Conservation (phyloP, 2,329 filamentous ascomycete genomes). For the Thelonectria discophora region DNA sequence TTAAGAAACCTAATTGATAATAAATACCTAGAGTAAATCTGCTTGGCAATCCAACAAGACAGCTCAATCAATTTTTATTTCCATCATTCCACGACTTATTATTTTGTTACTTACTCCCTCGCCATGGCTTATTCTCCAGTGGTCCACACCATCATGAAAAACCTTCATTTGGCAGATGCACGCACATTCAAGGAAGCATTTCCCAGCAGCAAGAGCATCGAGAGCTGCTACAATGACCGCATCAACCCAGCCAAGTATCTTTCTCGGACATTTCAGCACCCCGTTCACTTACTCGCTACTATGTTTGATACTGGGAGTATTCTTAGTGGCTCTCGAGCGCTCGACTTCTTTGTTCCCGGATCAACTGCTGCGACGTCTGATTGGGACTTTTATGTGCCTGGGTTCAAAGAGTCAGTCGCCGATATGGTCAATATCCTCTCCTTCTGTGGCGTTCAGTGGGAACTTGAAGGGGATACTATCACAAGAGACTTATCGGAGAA, state of each 20-base stretch:
- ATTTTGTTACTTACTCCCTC: neutral
- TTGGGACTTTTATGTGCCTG: constrained; percentile 28
- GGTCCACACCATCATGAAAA: constrained; percentile 9
- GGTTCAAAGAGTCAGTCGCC: constrained; percentile 25
- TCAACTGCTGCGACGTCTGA: constrained; percentile 11
- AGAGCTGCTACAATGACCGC: neutral
- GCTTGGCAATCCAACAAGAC: no score
- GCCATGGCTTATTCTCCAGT: neutral
- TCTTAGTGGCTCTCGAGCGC: constrained; percentile 19
- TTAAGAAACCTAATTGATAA: no score
- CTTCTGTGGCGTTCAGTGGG: constrained; percentile 14
- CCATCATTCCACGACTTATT: no score
- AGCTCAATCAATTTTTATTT: no score
- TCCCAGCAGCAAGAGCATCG: neutral
- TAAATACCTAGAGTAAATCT: neutral
- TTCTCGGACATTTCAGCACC: constrained; percentile 17
- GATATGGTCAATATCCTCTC: constrained; percentile 18
- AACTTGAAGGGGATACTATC: constrained; percentile 4
- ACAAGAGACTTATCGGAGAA: neutral
- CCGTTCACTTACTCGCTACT: constrained; percentile 13
- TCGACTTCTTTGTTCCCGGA: constrained; percentile 19
- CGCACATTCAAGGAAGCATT: constrained; percentile 7
- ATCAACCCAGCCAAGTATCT: constrained; percentile 12
- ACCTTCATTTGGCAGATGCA: constrained; percentile 8
- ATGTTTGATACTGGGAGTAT: constrained; percentile 25